Evolutionary conservation across 306 rosid species (phyloP).

Genomic region (Herpetospermum pedunculosum): DNA sequence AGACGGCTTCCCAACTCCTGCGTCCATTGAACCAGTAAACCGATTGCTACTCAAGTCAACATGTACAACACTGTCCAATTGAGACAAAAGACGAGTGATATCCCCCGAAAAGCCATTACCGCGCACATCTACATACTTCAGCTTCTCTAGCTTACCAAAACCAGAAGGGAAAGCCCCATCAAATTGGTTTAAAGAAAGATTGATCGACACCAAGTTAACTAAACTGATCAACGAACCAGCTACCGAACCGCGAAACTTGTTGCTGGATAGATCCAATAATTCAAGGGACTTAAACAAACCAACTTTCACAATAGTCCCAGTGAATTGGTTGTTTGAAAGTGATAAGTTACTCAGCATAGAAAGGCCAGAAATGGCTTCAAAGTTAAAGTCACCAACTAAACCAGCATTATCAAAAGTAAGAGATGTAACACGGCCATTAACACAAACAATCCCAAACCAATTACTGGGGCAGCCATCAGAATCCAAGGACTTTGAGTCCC

Average conservation of each 20-base stretch:
- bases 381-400: conserved; percentile 50
- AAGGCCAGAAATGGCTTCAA: conserved; percentile 44
- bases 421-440: conserved; percentile 41
- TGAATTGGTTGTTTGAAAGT: conserved; percentile 46
- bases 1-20: conserved; percentile 41
- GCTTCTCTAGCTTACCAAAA: conserved; percentile 37
- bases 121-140: conserved; percentile 41
- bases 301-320: conserved; percentile 36
- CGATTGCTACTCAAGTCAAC: conserved; percentile 56
- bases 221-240: conserved; percentile 27
- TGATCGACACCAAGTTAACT: conserved; percentile 28
- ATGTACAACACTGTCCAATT: conserved; percentile 43
- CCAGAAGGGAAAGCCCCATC: conserved; percentile 34
- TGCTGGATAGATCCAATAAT: conserved; percentile 50
- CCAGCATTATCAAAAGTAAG: conserved; percentile 44
- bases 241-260: conserved; percentile 38
- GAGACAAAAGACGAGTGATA: conserved; percentile 34
- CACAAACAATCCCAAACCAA: conserved; percentile 56
- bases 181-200: conserved; percentile 63
- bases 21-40: conserved; percentile 60
- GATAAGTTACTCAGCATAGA: conserved; percentile 51
- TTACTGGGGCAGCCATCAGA: conserved; percentile 63
- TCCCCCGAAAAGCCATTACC: conserved; percentile 55
- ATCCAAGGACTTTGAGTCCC: conserved; percentile 53
- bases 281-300: conserved; percentile 36